Conservation (phyloP, 2,329 filamentous ascomycete species). For the Trichophyton schoenleinii region DNA sequence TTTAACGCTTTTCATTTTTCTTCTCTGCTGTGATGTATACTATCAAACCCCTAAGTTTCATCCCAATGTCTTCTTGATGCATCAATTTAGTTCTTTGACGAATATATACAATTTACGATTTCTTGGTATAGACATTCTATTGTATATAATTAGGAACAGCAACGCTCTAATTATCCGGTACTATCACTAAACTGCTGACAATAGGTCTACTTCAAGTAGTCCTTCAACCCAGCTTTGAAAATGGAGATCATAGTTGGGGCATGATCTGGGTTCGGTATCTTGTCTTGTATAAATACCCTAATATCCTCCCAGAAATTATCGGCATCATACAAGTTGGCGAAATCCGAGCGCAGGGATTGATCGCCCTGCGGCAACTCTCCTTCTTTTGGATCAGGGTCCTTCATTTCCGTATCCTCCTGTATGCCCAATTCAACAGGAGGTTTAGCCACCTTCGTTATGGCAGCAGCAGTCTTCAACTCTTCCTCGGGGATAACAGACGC, state of each 20-base stretch:
- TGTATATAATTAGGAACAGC: neutral
- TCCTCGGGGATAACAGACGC: slow-evolving; percentile 30
- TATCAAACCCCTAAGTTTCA: neutral
- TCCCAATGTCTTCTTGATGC: neutral
- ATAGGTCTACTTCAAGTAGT: slow-evolving; percentile 3
- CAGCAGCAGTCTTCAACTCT: slow-evolving; percentile 20
- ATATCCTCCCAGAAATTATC: slow-evolving; percentile 78
- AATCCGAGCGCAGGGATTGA: slow-evolving; percentile 32
- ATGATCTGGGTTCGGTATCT: slow-evolving; percentile 55
- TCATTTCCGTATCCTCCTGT: slow-evolving; percentile 9
- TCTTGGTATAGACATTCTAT: neutral
- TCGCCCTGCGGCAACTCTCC: slow-evolving; percentile 21
- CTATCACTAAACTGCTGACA: neutral
- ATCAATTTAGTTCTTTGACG: neutral
- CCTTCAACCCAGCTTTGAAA: slow-evolving; percentile 61
- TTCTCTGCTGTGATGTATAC: slow-evolving; percentile 3
- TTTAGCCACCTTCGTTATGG: slow-evolving; percentile 15
- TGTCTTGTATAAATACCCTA: slow-evolving; percentile 64
- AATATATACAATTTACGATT: slow-evolving; percentile 2
- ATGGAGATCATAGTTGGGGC: slow-evolving; percentile 52
- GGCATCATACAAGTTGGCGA: slow-evolving; percentile 38
- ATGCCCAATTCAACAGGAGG: neutral
- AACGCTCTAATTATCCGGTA: neutral
- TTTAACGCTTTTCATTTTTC: slow-evolving; percentile 19
- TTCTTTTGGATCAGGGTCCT: neutral